Evolutionary conservation across 805 yeast genomes (phyloP).

Genomic region (Candida sonorensis): DNA sequence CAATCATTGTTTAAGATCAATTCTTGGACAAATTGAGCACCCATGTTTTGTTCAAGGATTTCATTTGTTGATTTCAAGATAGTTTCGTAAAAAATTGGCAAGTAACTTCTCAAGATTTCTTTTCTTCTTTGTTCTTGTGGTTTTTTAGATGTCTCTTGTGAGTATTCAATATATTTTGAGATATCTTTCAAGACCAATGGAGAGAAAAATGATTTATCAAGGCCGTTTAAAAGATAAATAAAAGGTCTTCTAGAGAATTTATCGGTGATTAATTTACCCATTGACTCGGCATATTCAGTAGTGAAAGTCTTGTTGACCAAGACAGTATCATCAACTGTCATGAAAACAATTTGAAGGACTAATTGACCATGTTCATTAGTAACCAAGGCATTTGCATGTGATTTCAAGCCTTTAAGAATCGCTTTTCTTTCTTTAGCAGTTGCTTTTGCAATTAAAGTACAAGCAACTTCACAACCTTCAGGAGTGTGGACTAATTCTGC

Average conservation of each 20-base stretch:
- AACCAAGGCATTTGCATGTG: conserved; percentile 69
- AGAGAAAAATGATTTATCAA: conserved; percentile 75
- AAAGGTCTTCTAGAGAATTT: conserved; percentile 88
- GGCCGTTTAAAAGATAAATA: conserved; percentile 69
- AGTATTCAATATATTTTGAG: conserved; percentile 50
- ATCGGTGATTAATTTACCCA: conserved; percentile 53
- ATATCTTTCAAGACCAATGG: conserved; percentile 60
- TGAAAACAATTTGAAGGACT: conserved; percentile 70
- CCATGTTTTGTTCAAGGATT: conserved; percentile 62
- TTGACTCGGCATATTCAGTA: conserved; percentile 44
- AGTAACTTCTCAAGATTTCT: conserved; percentile 59
- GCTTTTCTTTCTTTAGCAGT: conserved; percentile 88
- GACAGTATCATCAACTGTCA: conserved; percentile 92
- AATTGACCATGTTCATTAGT: conserved; percentile 81
- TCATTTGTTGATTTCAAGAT: conserved; percentile 44
- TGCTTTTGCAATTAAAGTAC: conserved; percentile 70
- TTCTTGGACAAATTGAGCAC: conserved; percentile 80
- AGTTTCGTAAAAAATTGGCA: conserved; percentile 56
- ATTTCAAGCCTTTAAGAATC: conserved; percentile 64
- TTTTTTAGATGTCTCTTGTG: conserved; percentile 74
- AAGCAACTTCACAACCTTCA: conserved; percentile 91
- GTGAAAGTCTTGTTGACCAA: conserved; percentile 67
- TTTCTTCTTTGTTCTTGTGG: conserved; percentile 68
- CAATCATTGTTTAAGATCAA: conserved; percentile 44
- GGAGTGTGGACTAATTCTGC: conserved; percentile 94